A percentile compares a stretch with the other conserved stretches of the same genome.
Evolutionary conservation across 306 rosid species (phyloP).

Genomic region (Herpetospermum pedunculosum): DNA sequence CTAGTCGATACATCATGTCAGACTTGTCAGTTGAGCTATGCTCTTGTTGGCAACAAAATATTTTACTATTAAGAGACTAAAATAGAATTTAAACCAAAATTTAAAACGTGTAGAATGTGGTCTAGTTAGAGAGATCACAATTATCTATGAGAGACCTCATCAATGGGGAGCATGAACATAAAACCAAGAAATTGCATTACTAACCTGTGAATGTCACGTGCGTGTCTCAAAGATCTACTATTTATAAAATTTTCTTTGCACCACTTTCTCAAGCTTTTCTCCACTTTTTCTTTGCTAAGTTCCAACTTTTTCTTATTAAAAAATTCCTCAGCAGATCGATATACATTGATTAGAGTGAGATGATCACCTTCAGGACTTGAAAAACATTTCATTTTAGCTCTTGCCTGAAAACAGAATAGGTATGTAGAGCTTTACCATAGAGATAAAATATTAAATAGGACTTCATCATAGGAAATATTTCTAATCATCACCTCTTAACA

Average conservation of each 20-base stretch:
- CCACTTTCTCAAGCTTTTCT: conserved; percentile 73
- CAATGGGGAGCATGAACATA: background rate
- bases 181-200: conserved; percentile 9
- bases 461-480: too few species aligned
- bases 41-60: too few species aligned
- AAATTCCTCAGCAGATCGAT: conserved; percentile 53
- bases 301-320: conserved; percentile 48
- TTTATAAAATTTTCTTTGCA: conserved; percentile 82
- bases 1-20: too few species aligned
- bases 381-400: conserved; percentile 58
- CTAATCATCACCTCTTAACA: background rate
- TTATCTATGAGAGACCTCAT: background rate
- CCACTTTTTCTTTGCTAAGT: conserved; percentile 40
- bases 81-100: background rate
- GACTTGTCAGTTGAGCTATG: too few species aligned
- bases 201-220: conserved; percentile 83
- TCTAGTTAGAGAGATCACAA: background rate
- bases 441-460: background rate
- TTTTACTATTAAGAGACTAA: background rate
- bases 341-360: conserved; percentile 69
- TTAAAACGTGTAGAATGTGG: background rate
- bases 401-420: conserved; percentile 40
- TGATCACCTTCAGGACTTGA: conserved; percentile 89
- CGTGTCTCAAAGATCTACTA: conserved; percentile 81
- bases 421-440: background rate